Conservation (phyloP, 1,284 basidiomycete genomes). For the Lignosus rhinocerotis region DNA sequence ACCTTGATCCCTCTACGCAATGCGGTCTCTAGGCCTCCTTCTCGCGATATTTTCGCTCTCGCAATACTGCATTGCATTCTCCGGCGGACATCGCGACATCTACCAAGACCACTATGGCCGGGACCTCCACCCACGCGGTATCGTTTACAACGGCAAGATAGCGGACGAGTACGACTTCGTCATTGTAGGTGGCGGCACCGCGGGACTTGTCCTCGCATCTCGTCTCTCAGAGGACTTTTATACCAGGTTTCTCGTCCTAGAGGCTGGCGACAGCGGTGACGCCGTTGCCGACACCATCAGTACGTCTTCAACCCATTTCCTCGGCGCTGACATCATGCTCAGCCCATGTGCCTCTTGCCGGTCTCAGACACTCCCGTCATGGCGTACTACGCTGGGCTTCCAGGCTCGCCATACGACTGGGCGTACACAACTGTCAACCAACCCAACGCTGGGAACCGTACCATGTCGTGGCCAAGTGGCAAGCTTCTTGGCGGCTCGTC, state of each 20-base stretch:
- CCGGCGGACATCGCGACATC: slow-evolving; percentile 26
- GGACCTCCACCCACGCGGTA: slow-evolving; percentile 37
- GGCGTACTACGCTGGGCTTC: slow-evolving; percentile 50
- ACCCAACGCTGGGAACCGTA: slow-evolving; percentile 38
- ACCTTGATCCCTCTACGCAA: slow-evolving; percentile 7
- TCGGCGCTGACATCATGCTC: not conserved
- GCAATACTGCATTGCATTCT: slow-evolving; percentile 18
- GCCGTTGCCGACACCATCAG: slow-evolving; percentile 42
- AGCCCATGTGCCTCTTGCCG: not conserved
- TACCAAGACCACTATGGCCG: slow-evolving; percentile 24
- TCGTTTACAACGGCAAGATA: slow-evolving; percentile 40
- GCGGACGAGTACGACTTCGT: slow-evolving; percentile 55
- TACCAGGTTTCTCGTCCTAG: slow-evolving; percentile 71
- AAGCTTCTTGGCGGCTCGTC: slow-evolving; percentile 72
- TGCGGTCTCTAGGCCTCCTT: slow-evolving; percentile 28
- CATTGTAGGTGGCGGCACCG: slow-evolving; percentile 67
- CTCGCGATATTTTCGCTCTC: slow-evolving; percentile 30
- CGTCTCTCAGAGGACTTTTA: slow-evolving; percentile 71
- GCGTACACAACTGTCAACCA: slow-evolving; percentile 58
- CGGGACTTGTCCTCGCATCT: slow-evolving; percentile 71
- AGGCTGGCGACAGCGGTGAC: slow-evolving; percentile 66
- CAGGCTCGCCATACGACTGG: slow-evolving; percentile 61
- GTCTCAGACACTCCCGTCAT: slow-evolving; percentile 45
- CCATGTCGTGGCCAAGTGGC: slow-evolving; percentile 57
- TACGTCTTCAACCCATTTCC: slow-evolving; percentile 24